Evolutionary conservation across 164 flowering plant genomes (phyloP), one percentile per base, ranked within the genome.

Genomic region (Berberis thunbergii): DNA sequence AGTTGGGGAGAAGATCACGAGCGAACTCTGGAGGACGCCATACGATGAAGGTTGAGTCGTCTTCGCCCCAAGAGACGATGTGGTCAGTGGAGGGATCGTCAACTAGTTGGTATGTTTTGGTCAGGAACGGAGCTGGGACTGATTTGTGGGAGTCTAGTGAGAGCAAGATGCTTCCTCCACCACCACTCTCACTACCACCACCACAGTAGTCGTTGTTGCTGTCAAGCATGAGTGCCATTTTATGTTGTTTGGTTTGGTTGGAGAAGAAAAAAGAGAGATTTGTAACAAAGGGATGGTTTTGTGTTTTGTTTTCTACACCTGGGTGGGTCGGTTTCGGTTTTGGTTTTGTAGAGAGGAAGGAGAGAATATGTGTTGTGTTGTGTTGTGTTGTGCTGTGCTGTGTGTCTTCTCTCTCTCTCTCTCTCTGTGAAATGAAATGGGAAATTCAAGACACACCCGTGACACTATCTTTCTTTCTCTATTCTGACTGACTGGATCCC

Each of bases 21-120:
- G 97, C 93, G 60, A 91, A 91, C 71, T 91, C 97, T 1, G 97
- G 96, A 0, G 97, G 97, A 6, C 97, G 81, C 97, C 97, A 91
- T 1, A 91, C 97, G 43, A 91, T 84, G 72, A 91, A 91, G 63
- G 93, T 88, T 60, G 93, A 40, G 72, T 85, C 86, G 62, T 91
- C 97, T 69, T 91, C 93, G 1, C 97, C 97, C 97, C 97, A 91
- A 43, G 97, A 91, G 57, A 91, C 96, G 45, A 91, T 80, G 70
- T 91, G 97, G 65, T 91, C 94, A 26, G 97, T 88, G 67, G 83
- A 2, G 3, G 96, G 88, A 63, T 91, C 97, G 60, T 91, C 96
- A 0, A 91, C 97, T 0, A 91, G 87, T 63, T 91, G 97, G 74
- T 91, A 91, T 1, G 97, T 91, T 63, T 91, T 91, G 45, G 94